phyloP scores from a whole-genome alignment of 768 basidiomycete genomes.

The Strobilomyces echinocephalus region DNA sequence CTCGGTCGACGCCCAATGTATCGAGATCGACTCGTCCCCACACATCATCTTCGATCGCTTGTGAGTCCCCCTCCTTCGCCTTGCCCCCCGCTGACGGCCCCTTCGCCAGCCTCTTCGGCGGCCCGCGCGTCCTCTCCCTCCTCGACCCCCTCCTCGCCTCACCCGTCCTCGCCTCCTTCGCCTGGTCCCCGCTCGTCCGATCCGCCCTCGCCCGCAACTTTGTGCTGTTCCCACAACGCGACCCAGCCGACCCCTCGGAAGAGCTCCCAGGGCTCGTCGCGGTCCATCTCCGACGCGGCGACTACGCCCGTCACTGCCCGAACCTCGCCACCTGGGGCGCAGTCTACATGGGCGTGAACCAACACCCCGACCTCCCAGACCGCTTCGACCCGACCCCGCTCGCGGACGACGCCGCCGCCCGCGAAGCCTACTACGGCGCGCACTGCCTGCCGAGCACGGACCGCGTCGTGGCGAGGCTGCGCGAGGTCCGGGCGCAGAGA shows the following conservation, averaged over 20 bases:
- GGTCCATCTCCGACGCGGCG: conserved; percentile 54
- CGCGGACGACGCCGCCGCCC: conserved; percentile 2
- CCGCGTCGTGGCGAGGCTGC: conserved; percentile 39
- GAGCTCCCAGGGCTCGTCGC: conserved; percentile 42
- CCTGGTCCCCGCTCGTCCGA: conserved; percentile 51
- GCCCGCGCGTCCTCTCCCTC: conserved; percentile 37
- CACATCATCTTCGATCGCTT: conserved; percentile 44
- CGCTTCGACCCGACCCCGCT: conserved; percentile 32
- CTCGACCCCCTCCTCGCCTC: conserved; percentile 42
- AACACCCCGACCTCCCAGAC: conserved; percentile 37
- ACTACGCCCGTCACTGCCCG: conserved; percentile 54
- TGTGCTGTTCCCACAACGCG: conserved; percentile 31
- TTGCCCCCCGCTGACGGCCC: not conserved
- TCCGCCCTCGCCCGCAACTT: conserved; percentile 48
- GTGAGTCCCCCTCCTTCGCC: conserved; percentile 30
- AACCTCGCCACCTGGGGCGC: conserved; percentile 43
- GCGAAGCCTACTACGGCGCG: conserved; percentile 8
- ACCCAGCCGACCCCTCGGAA: conserved; percentile 14
- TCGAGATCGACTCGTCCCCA: conserved; percentile 40
- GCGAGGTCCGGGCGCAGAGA: conserved; percentile 32
- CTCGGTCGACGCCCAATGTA: conserved; percentile 35
- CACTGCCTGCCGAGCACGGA: conserved; percentile 40
- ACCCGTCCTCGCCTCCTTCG: conserved; percentile 46
- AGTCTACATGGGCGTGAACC: conserved; percentile 48
- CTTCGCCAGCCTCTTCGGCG: conserved; percentile 43